phyloP scores from a whole-genome alignment of 345 rosid genomes.

The Pistacia atlantica region DNA sequence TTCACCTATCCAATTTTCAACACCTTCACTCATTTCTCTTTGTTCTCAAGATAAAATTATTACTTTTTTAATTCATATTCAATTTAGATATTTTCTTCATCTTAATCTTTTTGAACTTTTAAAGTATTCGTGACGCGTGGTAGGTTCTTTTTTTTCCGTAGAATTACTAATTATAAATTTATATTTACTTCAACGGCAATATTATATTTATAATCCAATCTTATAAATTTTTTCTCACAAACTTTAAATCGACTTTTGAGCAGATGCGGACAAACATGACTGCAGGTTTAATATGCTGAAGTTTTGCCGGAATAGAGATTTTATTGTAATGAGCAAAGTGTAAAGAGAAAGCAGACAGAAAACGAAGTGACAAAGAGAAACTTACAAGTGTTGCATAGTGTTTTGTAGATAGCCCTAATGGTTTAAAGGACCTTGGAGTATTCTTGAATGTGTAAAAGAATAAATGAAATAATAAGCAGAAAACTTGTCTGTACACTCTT shows the following conservation, averaged over 20 bases:
- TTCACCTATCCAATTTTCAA: slow-evolving; percentile 33
- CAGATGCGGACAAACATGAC: slow-evolving; percentile 11
- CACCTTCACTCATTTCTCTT: slow-evolving; percentile 48
- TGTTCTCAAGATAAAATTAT: slow-evolving; percentile 39
- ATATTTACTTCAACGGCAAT: too few relatives aligned
- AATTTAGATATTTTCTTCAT: too few relatives aligned
- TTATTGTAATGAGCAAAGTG: slow-evolving; percentile 9
- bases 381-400: background rate
- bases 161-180: too few relatives aligned
- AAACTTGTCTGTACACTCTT: slow-evolving; percentile 33
- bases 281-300: slow-evolving; percentile 1
- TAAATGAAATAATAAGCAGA: slow-evolving; percentile 35
- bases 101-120: too few relatives aligned
- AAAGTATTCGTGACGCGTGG: too few relatives aligned
- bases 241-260: too few relatives aligned
- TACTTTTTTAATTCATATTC: background rate
- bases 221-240: too few relatives aligned
- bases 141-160: too few relatives aligned
- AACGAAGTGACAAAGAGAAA: slow-evolving; percentile 4
- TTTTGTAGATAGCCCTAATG: background rate
- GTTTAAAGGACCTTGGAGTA: slow-evolving; percentile 10
- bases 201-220: too few relatives aligned
- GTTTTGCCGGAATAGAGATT: slow-evolving; percentile 8
- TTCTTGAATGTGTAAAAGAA: slow-evolving; percentile 43
- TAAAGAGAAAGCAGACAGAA: background rate